phyloP scores from a whole-genome alignment of 2,329 filamentous ascomycete species.

The Fusarium miscanthi region DNA sequence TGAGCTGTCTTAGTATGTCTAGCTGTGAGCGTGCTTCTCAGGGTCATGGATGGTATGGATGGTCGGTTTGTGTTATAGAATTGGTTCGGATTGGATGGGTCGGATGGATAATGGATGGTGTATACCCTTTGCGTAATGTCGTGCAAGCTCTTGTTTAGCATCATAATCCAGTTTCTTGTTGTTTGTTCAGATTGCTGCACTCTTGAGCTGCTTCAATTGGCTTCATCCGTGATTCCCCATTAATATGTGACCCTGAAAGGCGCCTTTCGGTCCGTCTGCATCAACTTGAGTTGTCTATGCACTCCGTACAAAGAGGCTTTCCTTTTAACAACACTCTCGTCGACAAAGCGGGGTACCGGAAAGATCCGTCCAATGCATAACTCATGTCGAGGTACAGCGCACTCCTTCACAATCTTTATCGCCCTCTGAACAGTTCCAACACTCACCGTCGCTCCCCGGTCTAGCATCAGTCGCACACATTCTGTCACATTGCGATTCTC shows the following conservation, averaged over 20 bases:
- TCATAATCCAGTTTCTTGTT: neutral
- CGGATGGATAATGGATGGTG: neutral
- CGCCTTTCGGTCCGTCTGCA: neutral
- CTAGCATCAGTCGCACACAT: slow-evolving; percentile 4
- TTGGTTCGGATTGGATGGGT: slow-evolving; percentile 4
- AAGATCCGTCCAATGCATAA: too few relatives aligned
- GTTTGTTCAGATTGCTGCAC: neutral
- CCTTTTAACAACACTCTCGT: neutral
- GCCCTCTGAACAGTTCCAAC: neutral
- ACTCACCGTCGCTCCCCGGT: neutral
- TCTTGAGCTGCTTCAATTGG: neutral
- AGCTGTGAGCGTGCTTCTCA: slow-evolving; percentile 1
- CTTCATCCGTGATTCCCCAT: neutral
- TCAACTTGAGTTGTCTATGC: neutral
- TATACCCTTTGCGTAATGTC: slow-evolving; percentile 4
- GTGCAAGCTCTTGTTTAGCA: neutral
- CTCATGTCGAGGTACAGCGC: rapidly evolving
- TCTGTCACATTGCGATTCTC: neutral
- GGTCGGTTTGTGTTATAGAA: slow-evolving; percentile 25
- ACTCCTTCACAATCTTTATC: neutral
- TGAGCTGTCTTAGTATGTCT: slow-evolving; percentile 44
- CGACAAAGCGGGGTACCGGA: too few relatives aligned
- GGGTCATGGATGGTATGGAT: neutral
- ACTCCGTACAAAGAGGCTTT: rapidly evolving
- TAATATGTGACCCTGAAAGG: rapidly evolving